These are phyloP conservation scores for Phaeotremella fagi DNA, from an alignment of 768 basidiomycete genomes.

Conservation along the genomic window DNA sequence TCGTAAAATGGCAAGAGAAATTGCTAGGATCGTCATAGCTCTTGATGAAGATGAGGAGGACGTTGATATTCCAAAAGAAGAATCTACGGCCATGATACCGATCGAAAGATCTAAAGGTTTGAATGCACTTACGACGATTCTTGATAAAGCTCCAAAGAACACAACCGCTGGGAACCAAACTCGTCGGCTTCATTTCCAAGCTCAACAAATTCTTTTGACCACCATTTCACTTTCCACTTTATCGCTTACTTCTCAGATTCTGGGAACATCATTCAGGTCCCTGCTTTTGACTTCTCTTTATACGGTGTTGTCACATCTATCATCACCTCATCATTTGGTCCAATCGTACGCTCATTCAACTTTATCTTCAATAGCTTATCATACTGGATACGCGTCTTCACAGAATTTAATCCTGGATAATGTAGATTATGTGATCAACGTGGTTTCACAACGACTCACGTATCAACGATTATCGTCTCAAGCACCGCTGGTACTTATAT, in stretches of 20 bases:
- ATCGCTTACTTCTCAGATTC: slow-evolving; percentile 64
- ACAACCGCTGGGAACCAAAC: slow-evolving; percentile 38
- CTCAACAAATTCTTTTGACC: slow-evolving; percentile 66
- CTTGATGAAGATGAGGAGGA: slow-evolving; percentile 56
- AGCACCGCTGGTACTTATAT: slow-evolving; percentile 78
- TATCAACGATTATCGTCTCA: slow-evolving; percentile 72
- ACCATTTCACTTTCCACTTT: slow-evolving; percentile 69
- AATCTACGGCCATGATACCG: slow-evolving; percentile 47
- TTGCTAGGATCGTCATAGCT: slow-evolving; percentile 63
- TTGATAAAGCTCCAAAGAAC: slow-evolving; percentile 39
- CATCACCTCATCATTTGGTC: slow-evolving; percentile 64
- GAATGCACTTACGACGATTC: slow-evolving; percentile 56
- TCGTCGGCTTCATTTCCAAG: slow-evolving; percentile 28
- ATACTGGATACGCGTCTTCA: slow-evolving; percentile 80
- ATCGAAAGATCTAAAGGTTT: slow-evolving; percentile 68
- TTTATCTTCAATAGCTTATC: slow-evolving; percentile 64
- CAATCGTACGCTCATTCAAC: slow-evolving; percentile 71
- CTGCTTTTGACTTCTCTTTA: slow-evolving; percentile 76
- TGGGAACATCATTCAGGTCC: slow-evolving; percentile 66
- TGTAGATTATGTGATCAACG: slow-evolving; percentile 92
- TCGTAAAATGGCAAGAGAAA: slow-evolving; percentile 61
- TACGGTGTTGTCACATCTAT: slow-evolving; percentile 76
- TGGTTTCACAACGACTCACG: slow-evolving; percentile 76
- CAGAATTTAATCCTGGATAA: slow-evolving; percentile 86
- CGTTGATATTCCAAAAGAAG: slow-evolving; percentile 5